These are phyloP conservation scores for Dothideomycetes sp. DNA, from an alignment of 2,329 filamentous ascomycete species.

Conservation along the genomic window DNA sequence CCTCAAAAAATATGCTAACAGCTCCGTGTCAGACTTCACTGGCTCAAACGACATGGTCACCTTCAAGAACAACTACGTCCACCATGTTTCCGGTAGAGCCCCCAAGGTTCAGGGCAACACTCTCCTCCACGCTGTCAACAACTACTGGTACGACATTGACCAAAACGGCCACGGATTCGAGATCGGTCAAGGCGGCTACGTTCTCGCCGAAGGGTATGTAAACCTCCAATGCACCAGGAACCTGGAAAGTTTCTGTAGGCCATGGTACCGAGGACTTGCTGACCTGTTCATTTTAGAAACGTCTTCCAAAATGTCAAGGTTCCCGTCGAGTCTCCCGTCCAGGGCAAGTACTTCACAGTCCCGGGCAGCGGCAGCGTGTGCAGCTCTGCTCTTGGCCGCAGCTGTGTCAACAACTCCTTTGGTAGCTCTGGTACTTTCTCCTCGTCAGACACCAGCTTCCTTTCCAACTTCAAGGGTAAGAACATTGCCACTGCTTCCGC, in stretches of 20 bases:
- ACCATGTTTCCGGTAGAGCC: slow-evolving; percentile 48
- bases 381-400: slow-evolving; percentile 38
- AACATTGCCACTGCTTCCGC: slow-evolving; percentile 39
- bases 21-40: too few relatives aligned
- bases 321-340: slow-evolving; percentile 27
- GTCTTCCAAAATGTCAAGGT: slow-evolving; percentile 27
- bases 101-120: slow-evolving; percentile 50
- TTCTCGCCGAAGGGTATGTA: slow-evolving; percentile 20
- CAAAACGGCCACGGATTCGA: slow-evolving; percentile 52
- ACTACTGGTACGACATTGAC: slow-evolving; percentile 45
- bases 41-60: slow-evolving; percentile 50
- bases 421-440: slow-evolving; percentile 18
- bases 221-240: background rate
- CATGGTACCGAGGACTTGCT: background rate
- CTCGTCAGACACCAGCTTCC: slow-evolving; percentile 37
- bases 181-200: slow-evolving; percentile 25
- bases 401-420: slow-evolving; percentile 41
- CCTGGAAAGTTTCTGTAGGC: too few relatives aligned
- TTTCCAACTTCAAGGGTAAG: slow-evolving; percentile 45
- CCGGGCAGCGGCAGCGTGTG: slow-evolving; percentile 34
- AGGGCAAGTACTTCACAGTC: slow-evolving; percentile 33
- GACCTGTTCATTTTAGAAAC: background rate
- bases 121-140: slow-evolving; percentile 53
- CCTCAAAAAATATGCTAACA: too few relatives aligned
- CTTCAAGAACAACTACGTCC: slow-evolving; percentile 52